Evolutionary conservation across 2,329 filamentous ascomycete genomes (phyloP).

Genomic region (Cladosporium sphaerospermum): DNA sequence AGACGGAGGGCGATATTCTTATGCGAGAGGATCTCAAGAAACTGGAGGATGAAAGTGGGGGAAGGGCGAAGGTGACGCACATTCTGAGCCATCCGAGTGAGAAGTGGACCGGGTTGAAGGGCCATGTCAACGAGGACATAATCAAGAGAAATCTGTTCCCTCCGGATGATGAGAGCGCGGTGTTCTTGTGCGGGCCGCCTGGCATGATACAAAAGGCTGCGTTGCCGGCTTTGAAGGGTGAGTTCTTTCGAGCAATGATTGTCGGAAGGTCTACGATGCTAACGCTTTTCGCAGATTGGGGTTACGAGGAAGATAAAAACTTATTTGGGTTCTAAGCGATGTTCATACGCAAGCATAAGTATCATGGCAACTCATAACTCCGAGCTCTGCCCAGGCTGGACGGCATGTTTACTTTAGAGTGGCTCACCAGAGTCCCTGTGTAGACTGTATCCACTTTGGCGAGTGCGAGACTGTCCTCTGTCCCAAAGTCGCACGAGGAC

Average conservation of each 20-base stretch:
- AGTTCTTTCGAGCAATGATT: constrained; percentile 17
- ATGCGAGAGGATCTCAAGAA: constrained; percentile 38
- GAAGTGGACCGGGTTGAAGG: constrained; percentile 42
- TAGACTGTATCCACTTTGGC: too few relatives aligned
- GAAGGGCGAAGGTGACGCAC: constrained; percentile 41
- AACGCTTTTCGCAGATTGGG: constrained; percentile 29
- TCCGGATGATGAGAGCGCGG: constrained; percentile 34
- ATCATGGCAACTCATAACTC: too few relatives aligned
- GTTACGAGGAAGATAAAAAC: constrained; percentile 41
- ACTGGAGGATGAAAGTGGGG: constrained; percentile 33
- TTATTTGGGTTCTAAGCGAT: constrained; percentile 37
- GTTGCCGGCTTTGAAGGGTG: constrained; percentile 39
- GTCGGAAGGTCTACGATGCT: constrained; percentile 8
- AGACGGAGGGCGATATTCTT: constrained; percentile 43
- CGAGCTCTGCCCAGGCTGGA: too few relatives aligned
- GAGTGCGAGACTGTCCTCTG: too few relatives aligned
- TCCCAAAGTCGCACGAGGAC: too few relatives aligned
- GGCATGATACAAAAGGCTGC: constrained; percentile 48
- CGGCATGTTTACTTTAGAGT: too few relatives aligned
- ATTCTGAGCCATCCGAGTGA: constrained; percentile 42
- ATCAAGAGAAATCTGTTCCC: constrained; percentile 38
- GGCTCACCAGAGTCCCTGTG: too few relatives aligned
- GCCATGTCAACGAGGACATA: constrained; percentile 39
- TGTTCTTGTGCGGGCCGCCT: constrained; percentile 47
- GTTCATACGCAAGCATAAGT: too few relatives aligned